Percentiles rank a stretch among this genome's conserved stretches.
Conservation (phyloP, 768 basidiomycete species). For the Boletus pseudo-olivaceus region DNA sequence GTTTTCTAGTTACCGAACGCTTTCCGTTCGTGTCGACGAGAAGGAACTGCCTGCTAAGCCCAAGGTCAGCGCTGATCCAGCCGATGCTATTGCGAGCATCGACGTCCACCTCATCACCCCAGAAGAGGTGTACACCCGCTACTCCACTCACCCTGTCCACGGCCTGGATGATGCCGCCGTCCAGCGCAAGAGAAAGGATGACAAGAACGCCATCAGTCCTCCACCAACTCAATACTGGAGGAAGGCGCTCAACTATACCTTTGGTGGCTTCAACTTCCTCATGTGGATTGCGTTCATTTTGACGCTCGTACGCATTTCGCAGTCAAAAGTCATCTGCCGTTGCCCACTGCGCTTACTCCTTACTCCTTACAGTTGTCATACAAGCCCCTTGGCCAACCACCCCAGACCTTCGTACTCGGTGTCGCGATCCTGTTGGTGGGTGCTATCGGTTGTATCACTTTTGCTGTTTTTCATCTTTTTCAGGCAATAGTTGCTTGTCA, state of each 20-base stretch:
- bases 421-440: conserved; percentile 45
- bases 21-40: conserved; percentile 42
- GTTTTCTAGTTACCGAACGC: conserved; percentile 35
- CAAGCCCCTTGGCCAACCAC: conserved; percentile 45
- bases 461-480: conserved; percentile 11
- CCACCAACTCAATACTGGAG: conserved; percentile 45
- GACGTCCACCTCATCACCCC: conserved; percentile 45
- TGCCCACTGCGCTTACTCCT: conserved; percentile 20
- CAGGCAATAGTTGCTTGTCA: conserved; percentile 36
- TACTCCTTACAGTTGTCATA: conserved; percentile 41
- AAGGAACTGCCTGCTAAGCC: conserved; percentile 16
- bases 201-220: conserved; percentile 48
- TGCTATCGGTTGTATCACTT: conserved; percentile 1
- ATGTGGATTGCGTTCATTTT: conserved; percentile 53
- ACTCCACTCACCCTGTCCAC: conserved; percentile 39
- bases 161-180: conserved; percentile 45
- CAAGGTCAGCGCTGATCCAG: conserved; percentile 28
- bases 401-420: conserved; percentile 41
- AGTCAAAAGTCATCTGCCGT: not conserved
- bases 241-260: conserved; percentile 50
- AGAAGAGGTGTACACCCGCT: conserved; percentile 42
- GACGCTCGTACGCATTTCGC: conserved; percentile 31
- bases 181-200: conserved; percentile 33
- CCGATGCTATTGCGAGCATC: conserved; percentile 39
- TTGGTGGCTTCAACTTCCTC: conserved; percentile 58